Evolutionary conservation across 1,284 basidiomycete species (phyloP).

Genomic region (Ustilago trichophora): DNA sequence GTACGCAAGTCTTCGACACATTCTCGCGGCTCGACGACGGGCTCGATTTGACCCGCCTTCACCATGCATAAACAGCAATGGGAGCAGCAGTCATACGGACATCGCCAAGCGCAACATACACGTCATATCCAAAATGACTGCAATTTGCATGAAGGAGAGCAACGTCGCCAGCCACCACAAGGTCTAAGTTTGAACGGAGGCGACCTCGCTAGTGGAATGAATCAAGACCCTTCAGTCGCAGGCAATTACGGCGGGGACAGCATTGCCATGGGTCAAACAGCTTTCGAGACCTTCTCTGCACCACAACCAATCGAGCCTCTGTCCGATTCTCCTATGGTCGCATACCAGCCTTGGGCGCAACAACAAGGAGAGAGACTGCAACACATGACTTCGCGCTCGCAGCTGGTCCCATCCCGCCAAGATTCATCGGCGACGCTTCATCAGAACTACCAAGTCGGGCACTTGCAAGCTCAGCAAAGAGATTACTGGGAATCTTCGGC

Average conservation of each 20-base stretch:
- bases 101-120: not conserved
- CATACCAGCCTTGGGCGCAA: slow-evolving; percentile 15
- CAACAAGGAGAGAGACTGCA: slow-evolving; percentile 8
- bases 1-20: no score
- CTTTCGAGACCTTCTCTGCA: slow-evolving; percentile 13
- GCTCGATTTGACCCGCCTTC: not conserved
- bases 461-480: slow-evolving; percentile 1
- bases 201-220: not conserved
- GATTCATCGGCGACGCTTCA: slow-evolving; percentile 3
- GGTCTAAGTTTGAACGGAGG: slow-evolving; percentile 8
- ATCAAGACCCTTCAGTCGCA: not conserved
- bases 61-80: not conserved
- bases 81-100: not conserved
- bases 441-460: not conserved
- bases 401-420: slow-evolving; percentile 4
- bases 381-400: slow-evolving; percentile 4
- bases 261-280: slow-evolving; percentile 17
- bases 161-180: not conserved
- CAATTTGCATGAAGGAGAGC: not conserved
- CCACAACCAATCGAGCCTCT: slow-evolving; percentile 26
- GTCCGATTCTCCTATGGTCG: slow-evolving; percentile 12
- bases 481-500: slow-evolving; percentile 23
- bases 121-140: not conserved
- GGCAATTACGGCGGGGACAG: not conserved
- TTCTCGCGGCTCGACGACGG: not conserved